Conservation (phyloP, 768 basidiomycete species). For the Tricholoma flavovirens region DNA sequence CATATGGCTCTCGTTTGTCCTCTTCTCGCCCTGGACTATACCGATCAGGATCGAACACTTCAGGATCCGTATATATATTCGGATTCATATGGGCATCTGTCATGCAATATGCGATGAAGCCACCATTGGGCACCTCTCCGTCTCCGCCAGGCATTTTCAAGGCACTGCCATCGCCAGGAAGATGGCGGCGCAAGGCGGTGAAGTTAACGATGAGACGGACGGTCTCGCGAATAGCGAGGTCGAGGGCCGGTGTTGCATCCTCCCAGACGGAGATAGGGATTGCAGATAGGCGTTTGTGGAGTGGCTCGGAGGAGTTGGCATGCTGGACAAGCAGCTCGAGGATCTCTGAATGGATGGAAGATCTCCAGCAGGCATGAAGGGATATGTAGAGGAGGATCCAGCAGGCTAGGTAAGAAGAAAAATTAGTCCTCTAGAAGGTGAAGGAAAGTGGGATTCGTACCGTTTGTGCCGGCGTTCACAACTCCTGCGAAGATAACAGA, state of each 20-base stretch:
- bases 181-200: constrained; percentile 27
- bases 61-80: constrained; percentile 26
- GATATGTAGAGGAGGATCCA: constrained; percentile 33
- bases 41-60: constrained; percentile 28
- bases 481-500: constrained; percentile 32
- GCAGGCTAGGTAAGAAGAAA: constrained; percentile 20
- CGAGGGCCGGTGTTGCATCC: constrained; percentile 31
- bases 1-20: constrained; percentile 25
- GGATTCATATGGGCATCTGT: constrained; percentile 27
- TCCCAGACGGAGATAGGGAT: constrained; percentile 37
- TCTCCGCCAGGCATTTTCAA: not conserved
- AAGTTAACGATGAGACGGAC: constrained; percentile 25
- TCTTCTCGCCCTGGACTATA: constrained; percentile 24
- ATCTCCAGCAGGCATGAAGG: constrained; percentile 29
- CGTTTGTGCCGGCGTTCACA: constrained; percentile 19
- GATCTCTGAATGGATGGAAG: constrained; percentile 23
- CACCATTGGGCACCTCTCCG: constrained; percentile 8
- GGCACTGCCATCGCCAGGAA: constrained; percentile 1
- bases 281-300: constrained; percentile 28
- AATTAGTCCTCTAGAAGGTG: not conserved
- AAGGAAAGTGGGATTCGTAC: not conserved
- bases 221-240: constrained; percentile 34
- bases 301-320: constrained; percentile 22
- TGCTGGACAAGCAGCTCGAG: constrained; percentile 25
- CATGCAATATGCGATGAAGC: constrained; percentile 26